Evolutionary conservation across 2,329 filamentous ascomycete genomes (phyloP).

Genomic region (Monosporascus cannonballus): DNA sequence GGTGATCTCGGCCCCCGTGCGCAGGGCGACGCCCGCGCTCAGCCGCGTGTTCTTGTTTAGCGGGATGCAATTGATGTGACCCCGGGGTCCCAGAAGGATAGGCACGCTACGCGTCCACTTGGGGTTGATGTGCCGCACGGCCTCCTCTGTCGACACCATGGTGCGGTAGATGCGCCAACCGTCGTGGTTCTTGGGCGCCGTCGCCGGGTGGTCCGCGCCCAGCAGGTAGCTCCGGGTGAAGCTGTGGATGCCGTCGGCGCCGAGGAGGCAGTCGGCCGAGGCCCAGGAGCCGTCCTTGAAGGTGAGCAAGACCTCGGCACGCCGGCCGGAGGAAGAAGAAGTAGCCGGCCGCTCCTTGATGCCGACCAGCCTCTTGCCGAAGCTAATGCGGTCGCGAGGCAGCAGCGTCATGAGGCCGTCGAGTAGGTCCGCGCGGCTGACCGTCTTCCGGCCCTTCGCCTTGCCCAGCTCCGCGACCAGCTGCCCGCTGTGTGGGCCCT

Average conservation of each 20-base stretch:
- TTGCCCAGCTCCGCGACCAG: conserved; percentile 25
- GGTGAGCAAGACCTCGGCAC: conserved; percentile 10
- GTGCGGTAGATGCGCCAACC: conserved; percentile 25
- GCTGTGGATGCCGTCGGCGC: conserved; percentile 30
- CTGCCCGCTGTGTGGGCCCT: conserved; percentile 16
- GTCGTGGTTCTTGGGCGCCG: conserved; percentile 26
- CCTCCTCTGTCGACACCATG: conserved; percentile 21
- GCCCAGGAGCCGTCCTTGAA: conserved; percentile 21
- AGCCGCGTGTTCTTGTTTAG: conserved; percentile 27
- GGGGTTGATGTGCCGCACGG: conserved; percentile 19
- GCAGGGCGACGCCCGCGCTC: conserved; percentile 28
- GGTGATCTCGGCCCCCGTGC: conserved; percentile 12
- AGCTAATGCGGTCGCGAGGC: conserved; percentile 12
- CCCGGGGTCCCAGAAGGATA: conserved; percentile 25
- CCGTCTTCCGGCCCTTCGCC: conserved; percentile 27
- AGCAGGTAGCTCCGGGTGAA: conserved; percentile 23
- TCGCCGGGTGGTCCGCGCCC: conserved; percentile 22
- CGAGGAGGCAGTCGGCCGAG: conserved; percentile 26
- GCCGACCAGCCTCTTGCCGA: conserved; percentile 18
- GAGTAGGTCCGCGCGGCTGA: conserved; percentile 26
- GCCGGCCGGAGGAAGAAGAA: neutral
- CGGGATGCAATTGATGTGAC: conserved; percentile 28
- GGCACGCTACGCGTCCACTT: conserved; percentile 25
- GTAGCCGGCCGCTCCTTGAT: conserved; percentile 7
- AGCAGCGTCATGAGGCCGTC: conserved; percentile 23